Conservation (phyloP, 176 grass and related monocot species). For the Paspalum notatum region DNA sequence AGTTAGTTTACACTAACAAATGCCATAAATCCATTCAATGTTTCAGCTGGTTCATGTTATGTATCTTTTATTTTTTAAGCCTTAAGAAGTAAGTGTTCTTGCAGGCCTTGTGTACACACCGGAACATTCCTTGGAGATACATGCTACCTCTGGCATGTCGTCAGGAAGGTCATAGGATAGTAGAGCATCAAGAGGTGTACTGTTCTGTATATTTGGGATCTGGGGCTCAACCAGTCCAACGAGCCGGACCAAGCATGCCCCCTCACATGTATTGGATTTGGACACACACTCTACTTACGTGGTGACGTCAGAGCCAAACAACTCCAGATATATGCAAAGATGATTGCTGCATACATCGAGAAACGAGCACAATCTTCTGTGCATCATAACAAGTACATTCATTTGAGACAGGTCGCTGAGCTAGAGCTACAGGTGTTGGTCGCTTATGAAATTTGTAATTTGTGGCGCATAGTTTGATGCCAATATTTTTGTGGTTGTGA, state of each 20-base stretch:
- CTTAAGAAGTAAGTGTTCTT: background rate
- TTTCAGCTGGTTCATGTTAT: slow-evolving; percentile 18
- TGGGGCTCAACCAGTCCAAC: background rate
- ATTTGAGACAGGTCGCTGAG: background rate
- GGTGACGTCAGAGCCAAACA: slow-evolving; percentile 28
- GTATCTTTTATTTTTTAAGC: slow-evolving; percentile 1
- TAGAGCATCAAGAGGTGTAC: slow-evolving; percentile 10
- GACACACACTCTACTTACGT: background rate
- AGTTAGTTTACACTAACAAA: slow-evolving; percentile 1
- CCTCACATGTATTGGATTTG: slow-evolving; percentile 32
- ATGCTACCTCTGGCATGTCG: slow-evolving; percentile 76
- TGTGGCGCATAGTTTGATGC: slow-evolving; percentile 37
- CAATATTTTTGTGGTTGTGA: background rate
- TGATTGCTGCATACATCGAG: slow-evolving; percentile 12
- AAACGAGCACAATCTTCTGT: background rate
- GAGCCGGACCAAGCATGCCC: slow-evolving; percentile 7
- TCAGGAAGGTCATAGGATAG: slow-evolving; percentile 61
- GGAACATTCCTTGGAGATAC: slow-evolving; percentile 89
- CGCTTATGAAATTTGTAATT: slow-evolving; percentile 33
- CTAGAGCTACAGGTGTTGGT: background rate
- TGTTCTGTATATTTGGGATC: slow-evolving; percentile 17
- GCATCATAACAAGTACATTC: slow-evolving; percentile 22
- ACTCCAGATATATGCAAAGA: background rate
- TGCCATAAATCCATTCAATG: slow-evolving; percentile 1
- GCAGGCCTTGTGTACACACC: slow-evolving; percentile 85